phyloP scores from a whole-genome alignment of 1,139 yeast genomes.

The Scheffersomyces quercinus region DNA sequence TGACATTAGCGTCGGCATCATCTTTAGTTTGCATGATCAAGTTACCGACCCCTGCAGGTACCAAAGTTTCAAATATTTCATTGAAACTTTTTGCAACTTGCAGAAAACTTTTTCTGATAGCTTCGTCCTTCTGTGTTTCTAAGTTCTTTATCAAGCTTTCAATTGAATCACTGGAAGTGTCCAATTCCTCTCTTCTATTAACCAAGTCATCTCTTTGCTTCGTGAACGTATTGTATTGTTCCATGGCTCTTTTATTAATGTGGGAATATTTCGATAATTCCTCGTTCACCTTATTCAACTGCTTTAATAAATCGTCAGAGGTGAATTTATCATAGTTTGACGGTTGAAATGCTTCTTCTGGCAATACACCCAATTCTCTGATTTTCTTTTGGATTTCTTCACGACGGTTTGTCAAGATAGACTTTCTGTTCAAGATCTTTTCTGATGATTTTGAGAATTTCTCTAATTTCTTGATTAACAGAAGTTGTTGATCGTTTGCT shows the following conservation, averaged over 20 bases:
- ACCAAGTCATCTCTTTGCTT: constrained; percentile 69
- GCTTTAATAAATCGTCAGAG: constrained; percentile 56
- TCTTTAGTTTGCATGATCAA: constrained; percentile 58
- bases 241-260: constrained; percentile 88
- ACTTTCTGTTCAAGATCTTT: constrained; percentile 62
- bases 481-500: constrained; percentile 58
- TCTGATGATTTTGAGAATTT: constrained; percentile 67
- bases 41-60: constrained; percentile 80
- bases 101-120: constrained; percentile 75
- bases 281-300: constrained; percentile 57
- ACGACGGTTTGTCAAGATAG: constrained; percentile 60
- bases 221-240: constrained; percentile 75
- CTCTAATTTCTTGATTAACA: constrained; percentile 57
- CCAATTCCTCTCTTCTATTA: constrained; percentile 67
- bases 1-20: constrained; percentile 18
- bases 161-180: constrained; percentile 70
- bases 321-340: constrained; percentile 42
- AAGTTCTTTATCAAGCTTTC: constrained; percentile 70
- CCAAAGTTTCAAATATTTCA: constrained; percentile 74
- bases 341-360: constrained; percentile 73
- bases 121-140: constrained; percentile 78
- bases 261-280: constrained; percentile 67
- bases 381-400: constrained; percentile 75
- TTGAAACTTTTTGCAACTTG: constrained; percentile 75
- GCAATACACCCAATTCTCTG: constrained; percentile 81